These are phyloP conservation scores for Malus hybrid DNA, from an alignment of 331 rosid species.

Conservation along the genomic window DNA sequence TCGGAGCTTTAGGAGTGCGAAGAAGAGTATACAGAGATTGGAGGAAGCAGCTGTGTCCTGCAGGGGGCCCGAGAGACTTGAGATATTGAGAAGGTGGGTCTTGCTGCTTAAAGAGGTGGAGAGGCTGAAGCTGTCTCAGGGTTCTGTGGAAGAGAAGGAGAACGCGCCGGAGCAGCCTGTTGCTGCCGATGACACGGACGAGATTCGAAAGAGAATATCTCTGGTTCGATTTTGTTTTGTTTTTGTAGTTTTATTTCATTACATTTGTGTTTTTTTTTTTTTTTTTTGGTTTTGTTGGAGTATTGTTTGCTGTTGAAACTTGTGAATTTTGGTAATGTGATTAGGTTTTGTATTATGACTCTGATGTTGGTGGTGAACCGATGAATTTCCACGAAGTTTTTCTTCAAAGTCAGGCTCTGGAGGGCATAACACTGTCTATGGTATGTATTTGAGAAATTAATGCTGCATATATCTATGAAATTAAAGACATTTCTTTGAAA, in stretches of 20 bases:
- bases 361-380: slow-evolving; percentile 84
- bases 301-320: not conserved
- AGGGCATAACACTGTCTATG: slow-evolving; percentile 89
- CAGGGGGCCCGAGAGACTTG: slow-evolving; percentile 72
- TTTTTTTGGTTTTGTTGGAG: not conserved
- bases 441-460: slow-evolving; percentile 31
- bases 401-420: slow-evolving; percentile 95
- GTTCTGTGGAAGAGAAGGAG: slow-evolving; percentile 42
- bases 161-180: slow-evolving; percentile 43
- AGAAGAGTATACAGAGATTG: slow-evolving; percentile 61
- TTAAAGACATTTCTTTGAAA: not conserved
- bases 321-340: slow-evolving; percentile 9
- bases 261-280: not conserved
- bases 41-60: slow-evolving; percentile 83
- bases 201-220: slow-evolving; percentile 57
- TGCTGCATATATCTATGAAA: not conserved
- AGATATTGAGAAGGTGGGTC: slow-evolving; percentile 82
- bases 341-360: slow-evolving; percentile 74
- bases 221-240: slow-evolving; percentile 31
- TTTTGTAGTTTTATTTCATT: not conserved
- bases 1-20: slow-evolving; percentile 61
- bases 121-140: slow-evolving; percentile 38
- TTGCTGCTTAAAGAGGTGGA: slow-evolving; percentile 72
- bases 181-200: slow-evolving; percentile 51
- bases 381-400: slow-evolving; percentile 81